Conservation (phyloP, 176 grass and related monocot species). For the Chrysopogon serrulatus region DNA sequence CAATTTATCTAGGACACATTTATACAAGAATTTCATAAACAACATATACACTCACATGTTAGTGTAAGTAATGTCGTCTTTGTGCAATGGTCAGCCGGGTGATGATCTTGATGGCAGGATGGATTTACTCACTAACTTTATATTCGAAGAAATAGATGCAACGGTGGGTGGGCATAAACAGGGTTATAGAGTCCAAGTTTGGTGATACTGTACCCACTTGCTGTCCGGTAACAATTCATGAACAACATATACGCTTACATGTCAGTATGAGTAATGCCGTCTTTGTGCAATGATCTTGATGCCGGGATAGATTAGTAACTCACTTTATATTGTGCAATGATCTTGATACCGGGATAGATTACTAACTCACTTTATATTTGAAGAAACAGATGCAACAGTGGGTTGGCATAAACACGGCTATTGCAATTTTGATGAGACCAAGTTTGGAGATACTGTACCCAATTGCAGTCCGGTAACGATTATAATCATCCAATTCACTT, state of each 20-base stretch:
- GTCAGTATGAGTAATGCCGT: background rate
- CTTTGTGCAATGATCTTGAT: background rate
- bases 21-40: background rate
- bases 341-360: slow-evolving; percentile 17
- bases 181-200: slow-evolving; percentile 1
- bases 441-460: slow-evolving; percentile 15
- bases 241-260: background rate
- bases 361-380: background rate
- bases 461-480: slow-evolving; percentile 11
- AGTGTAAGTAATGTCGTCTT: background rate
- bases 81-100: no score
- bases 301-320: no score
- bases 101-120: no score
- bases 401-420: slow-evolving; percentile 4
- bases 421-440: slow-evolving; percentile 20
- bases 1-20: background rate
- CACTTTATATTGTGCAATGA: background rate
- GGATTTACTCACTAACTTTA: background rate
- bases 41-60: no score
- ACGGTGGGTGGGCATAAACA: background rate
- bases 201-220: slow-evolving; percentile 13
- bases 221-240: background rate
- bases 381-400: background rate
- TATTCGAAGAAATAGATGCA: background rate
- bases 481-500: slow-evolving; percentile 25